Evolutionary conservation across 441 rosid genomes (phyloP).

Genomic region (Syzygium syzygioides): DNA sequence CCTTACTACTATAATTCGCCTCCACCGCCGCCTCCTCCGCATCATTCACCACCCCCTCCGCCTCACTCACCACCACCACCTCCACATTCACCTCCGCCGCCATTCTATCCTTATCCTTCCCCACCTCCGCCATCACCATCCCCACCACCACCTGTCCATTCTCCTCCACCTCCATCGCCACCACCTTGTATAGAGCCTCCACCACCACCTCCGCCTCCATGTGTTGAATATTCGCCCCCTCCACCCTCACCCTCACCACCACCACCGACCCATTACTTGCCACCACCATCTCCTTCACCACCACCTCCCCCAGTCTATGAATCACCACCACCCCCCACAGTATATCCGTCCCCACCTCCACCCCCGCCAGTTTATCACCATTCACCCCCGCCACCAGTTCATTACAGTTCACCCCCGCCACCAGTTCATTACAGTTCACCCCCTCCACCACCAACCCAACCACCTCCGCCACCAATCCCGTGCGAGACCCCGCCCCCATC

Average conservation of each 20-base stretch:
- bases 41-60: conserved; percentile 23
- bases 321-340: background rate
- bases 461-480: background rate
- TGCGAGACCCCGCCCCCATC: background rate
- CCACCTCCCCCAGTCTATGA: conserved; percentile 3
- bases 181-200: conserved; percentile 22
- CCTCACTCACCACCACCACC: conserved; percentile 17
- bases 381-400: background rate
- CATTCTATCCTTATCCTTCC: conserved; percentile 22
- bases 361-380: background rate
- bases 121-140: conserved; percentile 9
- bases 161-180: conserved; percentile 35
- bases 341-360: background rate
- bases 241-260: conserved; percentile 17
- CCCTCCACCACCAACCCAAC: background rate
- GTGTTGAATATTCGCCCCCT: conserved; percentile 6
- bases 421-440: background rate
- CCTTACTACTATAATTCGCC: conserved; percentile 19
- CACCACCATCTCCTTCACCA: conserved; percentile 7
- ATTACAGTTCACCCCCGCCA: background rate
- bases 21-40: conserved; percentile 23
- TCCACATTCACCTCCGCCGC: conserved; percentile 23
- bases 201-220: conserved; percentile 22
- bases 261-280: conserved; percentile 2
- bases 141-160: conserved; percentile 35